These are phyloP conservation scores for Coemansia sp. DNA, from an alignment of 192 early-diverging fungal genomes.

Conservation along the genomic window DNA sequence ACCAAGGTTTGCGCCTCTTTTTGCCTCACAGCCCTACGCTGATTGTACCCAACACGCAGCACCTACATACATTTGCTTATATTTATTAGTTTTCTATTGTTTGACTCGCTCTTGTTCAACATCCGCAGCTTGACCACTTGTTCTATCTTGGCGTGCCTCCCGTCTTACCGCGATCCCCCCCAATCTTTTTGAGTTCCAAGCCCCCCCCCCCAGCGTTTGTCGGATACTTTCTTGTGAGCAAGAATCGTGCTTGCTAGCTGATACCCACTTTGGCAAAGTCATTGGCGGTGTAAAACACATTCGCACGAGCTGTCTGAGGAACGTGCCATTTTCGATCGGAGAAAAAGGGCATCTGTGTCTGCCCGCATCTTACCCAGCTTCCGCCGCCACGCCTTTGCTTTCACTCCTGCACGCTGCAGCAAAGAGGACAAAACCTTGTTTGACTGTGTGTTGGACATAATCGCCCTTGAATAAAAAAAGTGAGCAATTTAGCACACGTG, in stretches of 20 bases:
- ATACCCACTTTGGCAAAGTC: background rate
- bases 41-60: conserved; percentile 1
- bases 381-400: background rate
- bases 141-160: background rate
- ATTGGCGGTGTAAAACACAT: background rate
- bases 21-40: background rate
- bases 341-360: background rate
- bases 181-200: background rate
- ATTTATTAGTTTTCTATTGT: conserved; percentile 2
- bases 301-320: background rate
- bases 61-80: conserved; percentile 7
- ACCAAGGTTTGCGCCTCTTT: conserved; percentile 3
- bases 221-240: background rate
- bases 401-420: background rate
- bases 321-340: background rate
- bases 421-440: background rate
- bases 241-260: background rate
- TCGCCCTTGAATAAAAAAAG: background rate
- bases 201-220: background rate
- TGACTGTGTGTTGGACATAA: background rate
- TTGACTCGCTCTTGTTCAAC: background rate
- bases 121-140: background rate
- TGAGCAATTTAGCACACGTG: conserved; percentile 5
- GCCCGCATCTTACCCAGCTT: background rate
- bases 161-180: background rate